These are phyloP conservation scores for Rhodotorula toruloides DNA, from an alignment of 768 basidiomycete species.

Conservation along the genomic window DNA sequence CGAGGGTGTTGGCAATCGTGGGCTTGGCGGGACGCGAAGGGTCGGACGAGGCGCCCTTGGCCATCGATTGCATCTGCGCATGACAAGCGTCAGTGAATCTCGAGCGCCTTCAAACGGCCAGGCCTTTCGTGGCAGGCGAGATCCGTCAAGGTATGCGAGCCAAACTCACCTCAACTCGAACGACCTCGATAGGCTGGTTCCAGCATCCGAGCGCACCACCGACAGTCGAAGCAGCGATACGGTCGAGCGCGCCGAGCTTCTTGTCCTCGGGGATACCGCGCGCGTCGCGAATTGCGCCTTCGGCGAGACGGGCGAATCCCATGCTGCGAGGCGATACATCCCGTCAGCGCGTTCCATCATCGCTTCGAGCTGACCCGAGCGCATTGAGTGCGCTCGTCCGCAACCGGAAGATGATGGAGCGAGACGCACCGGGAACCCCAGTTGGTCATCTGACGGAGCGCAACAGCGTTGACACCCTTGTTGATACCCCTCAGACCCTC, in stretches of 20 bases:
- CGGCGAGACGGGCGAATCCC: constrained; percentile 92
- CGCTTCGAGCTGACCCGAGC: too few species aligned
- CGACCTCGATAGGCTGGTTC: constrained; percentile 67
- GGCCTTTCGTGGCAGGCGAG: too few species aligned
- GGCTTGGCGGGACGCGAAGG: constrained; percentile 82
- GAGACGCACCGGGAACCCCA: constrained; percentile 48
- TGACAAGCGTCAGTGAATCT: constrained; percentile 45
- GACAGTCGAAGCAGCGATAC: constrained; percentile 77
- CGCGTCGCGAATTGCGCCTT: constrained; percentile 66
- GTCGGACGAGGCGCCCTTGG: constrained; percentile 57
- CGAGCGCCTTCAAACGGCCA: too few species aligned
- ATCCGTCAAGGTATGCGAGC: neutral
- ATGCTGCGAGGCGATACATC: constrained; percentile 59
- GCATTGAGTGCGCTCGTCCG: too few species aligned
- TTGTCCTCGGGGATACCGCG: constrained; percentile 75
- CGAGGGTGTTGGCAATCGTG: constrained; percentile 74
- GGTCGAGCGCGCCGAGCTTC: constrained; percentile 69
- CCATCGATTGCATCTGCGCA: constrained; percentile 95
- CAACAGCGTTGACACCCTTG: constrained; percentile 84
- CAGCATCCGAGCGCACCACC: constrained; percentile 89
- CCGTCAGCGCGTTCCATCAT: constrained; percentile 32
- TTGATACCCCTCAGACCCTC: constrained; percentile 95
- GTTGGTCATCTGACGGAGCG: constrained; percentile 50
- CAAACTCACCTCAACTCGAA: constrained; percentile 76
- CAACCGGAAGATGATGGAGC: neutral